Percentiles rank a stretch among this genome's conserved stretches.
Conservation (phyloP, 1,284 basidiomycete genomes). For the Testicularia cyperi region DNA sequence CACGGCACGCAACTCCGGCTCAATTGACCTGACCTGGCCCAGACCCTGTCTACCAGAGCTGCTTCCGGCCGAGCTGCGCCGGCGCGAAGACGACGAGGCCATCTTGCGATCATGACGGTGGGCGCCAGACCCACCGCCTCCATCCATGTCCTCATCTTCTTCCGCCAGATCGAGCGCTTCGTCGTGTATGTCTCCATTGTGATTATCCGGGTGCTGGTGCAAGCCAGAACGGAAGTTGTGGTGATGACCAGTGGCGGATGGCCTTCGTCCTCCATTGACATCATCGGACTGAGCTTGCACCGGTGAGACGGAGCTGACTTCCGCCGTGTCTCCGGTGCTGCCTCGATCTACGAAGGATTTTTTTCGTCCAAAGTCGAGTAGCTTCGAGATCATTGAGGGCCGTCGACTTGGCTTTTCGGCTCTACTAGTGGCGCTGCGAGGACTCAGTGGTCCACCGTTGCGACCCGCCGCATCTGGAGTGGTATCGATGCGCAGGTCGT, state of each 20-base stretch:
- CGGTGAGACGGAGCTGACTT: conserved; percentile 5
- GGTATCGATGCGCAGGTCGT: not conserved
- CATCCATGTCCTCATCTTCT: conserved; percentile 38
- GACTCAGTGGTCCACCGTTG: not conserved
- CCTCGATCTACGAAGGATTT: conserved; percentile 27
- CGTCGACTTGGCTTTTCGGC: conserved; percentile 9
- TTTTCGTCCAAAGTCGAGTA: conserved; percentile 32
- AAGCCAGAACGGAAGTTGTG: conserved; percentile 16
- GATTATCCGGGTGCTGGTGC: conserved; percentile 3
- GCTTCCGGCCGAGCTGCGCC: conserved; percentile 27
- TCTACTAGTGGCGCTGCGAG: not conserved
- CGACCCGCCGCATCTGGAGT: no score
- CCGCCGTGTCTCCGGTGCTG: conserved; percentile 4
- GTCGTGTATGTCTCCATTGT: conserved; percentile 10
- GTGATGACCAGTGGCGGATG: not conserved
- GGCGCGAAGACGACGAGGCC: not conserved
- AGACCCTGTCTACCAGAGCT: conserved; percentile 10
- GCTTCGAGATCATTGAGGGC: conserved; percentile 35
- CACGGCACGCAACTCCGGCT: conserved; percentile 32
- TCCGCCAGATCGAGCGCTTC: conserved; percentile 41
- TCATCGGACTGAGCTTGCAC: conserved; percentile 9
- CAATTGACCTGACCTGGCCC: conserved; percentile 1
- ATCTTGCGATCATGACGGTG: conserved; percentile 3
- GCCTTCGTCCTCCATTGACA: not conserved
- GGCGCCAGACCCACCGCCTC: conserved; percentile 1